Percentiles rank a stretch among this genome's conserved stretches.
These are phyloP conservation scores for Fremontodendron californicum DNA, from an alignment of 345 rosid genomes.

Conservation along the genomic window DNA sequence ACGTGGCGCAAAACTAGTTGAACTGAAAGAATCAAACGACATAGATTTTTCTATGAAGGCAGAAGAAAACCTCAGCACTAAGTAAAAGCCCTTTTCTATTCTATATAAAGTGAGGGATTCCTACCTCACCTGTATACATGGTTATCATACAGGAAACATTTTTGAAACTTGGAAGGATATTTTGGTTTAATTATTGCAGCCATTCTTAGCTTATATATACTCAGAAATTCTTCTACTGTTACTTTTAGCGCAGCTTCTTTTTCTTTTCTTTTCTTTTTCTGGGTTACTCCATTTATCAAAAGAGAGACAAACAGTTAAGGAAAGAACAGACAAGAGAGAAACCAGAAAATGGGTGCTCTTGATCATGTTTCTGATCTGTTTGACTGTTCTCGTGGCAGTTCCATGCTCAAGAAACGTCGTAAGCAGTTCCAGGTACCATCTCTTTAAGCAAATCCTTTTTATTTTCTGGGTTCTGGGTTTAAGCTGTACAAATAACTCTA, in stretches of 20 bases:
- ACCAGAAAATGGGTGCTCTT: constrained; percentile 63
- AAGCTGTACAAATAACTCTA: too few species aligned
- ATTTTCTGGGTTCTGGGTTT: neutral
- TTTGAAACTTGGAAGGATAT: neutral
- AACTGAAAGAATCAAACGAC: neutral
- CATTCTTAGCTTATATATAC: neutral
- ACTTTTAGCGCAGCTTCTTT: neutral
- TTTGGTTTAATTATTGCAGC: neutral
- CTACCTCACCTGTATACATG: neutral
- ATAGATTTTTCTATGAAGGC: neutral
- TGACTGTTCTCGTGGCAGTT: constrained; percentile 59
- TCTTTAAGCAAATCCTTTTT: neutral
- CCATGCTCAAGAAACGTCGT: constrained; percentile 52
- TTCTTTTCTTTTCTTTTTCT: neutral
- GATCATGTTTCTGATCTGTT: constrained; percentile 78
- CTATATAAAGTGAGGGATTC: neutral
- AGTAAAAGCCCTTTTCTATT: neutral
- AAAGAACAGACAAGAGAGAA: neutral
- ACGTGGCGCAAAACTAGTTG: neutral
- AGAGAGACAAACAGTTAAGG: neutral
- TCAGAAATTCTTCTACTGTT: neutral
- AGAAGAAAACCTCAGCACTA: too few species aligned
- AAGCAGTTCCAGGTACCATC: constrained; percentile 67
- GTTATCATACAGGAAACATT: neutral
- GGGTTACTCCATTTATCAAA: neutral